A percentile compares a stretch with the other conserved stretches of the same genome.
Evolutionary conservation across 192 early-diverging fungal species (phyloP).

Genomic region (Endogone sp.): DNA sequence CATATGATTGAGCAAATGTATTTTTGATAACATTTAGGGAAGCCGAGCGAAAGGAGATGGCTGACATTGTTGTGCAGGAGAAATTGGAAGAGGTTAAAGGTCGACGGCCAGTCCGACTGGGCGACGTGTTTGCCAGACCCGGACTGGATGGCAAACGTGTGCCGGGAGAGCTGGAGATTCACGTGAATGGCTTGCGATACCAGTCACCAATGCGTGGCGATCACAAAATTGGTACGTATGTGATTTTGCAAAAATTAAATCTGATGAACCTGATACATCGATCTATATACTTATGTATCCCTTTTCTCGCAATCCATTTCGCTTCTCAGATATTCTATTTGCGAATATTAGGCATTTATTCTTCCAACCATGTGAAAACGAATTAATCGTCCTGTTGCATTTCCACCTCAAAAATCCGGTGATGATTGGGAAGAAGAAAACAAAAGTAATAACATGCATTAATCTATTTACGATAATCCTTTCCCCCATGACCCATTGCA

Average conservation of each 20-base stretch:
- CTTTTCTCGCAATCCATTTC: not conserved
- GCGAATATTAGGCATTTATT: conserved; percentile 97
- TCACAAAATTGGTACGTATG: conserved; percentile 61
- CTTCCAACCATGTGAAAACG: conserved; percentile 98
- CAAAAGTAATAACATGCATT: conserved; percentile 42
- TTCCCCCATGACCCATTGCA: not conserved
- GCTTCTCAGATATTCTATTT: conserved; percentile 78
- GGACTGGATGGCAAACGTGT: conserved; percentile 85
- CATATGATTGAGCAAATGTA: not conserved
- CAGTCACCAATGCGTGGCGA: conserved; percentile 72
- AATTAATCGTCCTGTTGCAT: conserved; percentile 93
- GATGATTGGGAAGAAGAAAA: conserved; percentile 98
- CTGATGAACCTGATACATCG: conserved; percentile 5
- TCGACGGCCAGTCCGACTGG: conserved; percentile 69
- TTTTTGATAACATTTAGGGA: conserved; percentile 47
- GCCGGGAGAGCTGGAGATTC: conserved; percentile 95
- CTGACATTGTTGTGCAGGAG: conserved; percentile 94
- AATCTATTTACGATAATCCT: not conserved
- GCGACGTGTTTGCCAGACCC: conserved; percentile 93
- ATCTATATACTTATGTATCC: not conserved
- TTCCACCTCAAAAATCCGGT: conserved; percentile 95
- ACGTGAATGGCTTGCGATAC: conserved; percentile 93
- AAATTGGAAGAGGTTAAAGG: conserved; percentile 76
- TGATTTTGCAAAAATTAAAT: not conserved
- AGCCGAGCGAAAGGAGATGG: conserved; percentile 91